Evolutionary conservation across 768 basidiomycete species (phyloP), one percentile per base, ranked within the genome.

Genomic region (Tubosaeta sp.): DNA sequence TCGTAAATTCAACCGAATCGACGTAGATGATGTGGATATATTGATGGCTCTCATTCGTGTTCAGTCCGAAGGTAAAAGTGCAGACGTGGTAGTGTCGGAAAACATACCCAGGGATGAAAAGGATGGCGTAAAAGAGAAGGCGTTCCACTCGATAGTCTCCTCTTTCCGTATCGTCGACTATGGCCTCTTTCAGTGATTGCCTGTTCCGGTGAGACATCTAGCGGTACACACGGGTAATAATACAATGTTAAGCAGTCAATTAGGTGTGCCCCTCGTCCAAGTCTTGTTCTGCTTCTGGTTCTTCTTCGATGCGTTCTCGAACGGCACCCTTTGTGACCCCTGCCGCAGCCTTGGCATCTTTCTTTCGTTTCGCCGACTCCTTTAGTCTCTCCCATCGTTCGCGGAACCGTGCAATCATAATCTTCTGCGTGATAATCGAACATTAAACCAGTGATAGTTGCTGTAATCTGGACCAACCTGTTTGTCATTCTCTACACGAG

Each of bases 321-420:
- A 84, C 75, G 27, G 71, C 68, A 21, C 72, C 58, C 34, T 71
- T 69, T 59, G 75, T 61, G 16, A 70, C 72, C 19, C 75, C 78
- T 16, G 76, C 75, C 9, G 77, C 79, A 13, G 71, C 75, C 59
- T 78, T 80, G 45, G 83, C 84, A 61, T 88, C 86, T 65, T 90
- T 88, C 72, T 92, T 91, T 53, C 86, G 82, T 68, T 84, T 90
- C 8, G 89, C 86, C 24, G 86, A 87, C 61, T 93, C 91, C 65
- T 93, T 93, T 50, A 93, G 72, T 66, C 90, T 91, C 64, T 89
- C 87, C 90, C 90, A 93, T 35, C 88, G 78, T 69, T 92, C 90
- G 24, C 86, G 81, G 69, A 88, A 92, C 59, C 87, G 86, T 19
- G 76, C 74, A 56, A 91, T 90, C 80, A 90, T 87, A 11, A 81